Base-by-base conservation (phyloP, 75 land plant species). In the Chamaecyparis obtusa region DNA sequence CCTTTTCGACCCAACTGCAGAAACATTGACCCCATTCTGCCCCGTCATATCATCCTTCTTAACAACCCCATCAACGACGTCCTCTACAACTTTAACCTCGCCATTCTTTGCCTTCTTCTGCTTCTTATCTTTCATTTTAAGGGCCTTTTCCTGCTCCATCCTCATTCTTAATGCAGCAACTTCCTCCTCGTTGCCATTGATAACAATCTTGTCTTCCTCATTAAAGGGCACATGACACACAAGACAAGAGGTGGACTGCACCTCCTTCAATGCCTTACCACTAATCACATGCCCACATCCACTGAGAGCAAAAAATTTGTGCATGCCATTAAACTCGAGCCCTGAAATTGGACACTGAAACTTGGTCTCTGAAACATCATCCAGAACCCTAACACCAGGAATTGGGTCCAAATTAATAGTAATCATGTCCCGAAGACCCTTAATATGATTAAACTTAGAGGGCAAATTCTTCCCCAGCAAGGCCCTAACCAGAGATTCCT, bases 311-410 rank as follows among this genome's bases (percentile, higher is more conserved):
- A 92, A 87, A 81, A 98, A 98, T 84, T 89, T 93, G 46, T 94
- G 94, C 87, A 93, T 98, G 37, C 99, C 99, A 86, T 98, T 98
- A 82, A 96, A 92, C 72, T 96, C 97, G 41, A 93, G 90, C 3
- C 99, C 96, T 1, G 99, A 83, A 57, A 98, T 91, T n/a, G 99
- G 99, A 81, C 99, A 98, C 86, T 98, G 96, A 79, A 95, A 98
- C 94, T 93, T 87, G 69, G 90, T 90, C 67, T 90, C 94, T 32
- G 71, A 89, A 9, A 72, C 88, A n/a, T 90, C 92, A 15, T 90
- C 90, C 41, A 13, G 60, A 4, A 84, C 71, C 27, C 87, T 90
- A 15, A 85, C 76, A 35, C 96, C 95, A 15, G 96, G 96, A 57
- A 95, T 93, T 64, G 82, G 41, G 24, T 88, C 36, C 0, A 98